Conservation (phyloP, 176 grass and related monocot species). For the Musa acuminata region DNA sequence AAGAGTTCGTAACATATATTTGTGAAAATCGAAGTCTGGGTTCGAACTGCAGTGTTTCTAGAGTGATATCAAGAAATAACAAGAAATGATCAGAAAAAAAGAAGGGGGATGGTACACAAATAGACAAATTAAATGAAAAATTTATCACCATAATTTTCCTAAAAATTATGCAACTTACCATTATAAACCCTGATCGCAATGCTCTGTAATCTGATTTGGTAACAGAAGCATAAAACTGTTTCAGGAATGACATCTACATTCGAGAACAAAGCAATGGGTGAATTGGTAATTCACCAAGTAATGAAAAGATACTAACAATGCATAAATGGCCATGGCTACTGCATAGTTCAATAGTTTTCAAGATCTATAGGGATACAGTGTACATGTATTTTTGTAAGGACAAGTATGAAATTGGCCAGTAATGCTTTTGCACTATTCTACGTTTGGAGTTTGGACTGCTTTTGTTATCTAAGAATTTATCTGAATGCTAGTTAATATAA, state of each 20-base stretch:
- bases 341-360: background rate
- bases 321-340: background rate
- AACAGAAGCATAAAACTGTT: constrained; percentile 77
- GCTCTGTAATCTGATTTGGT: constrained; percentile 78
- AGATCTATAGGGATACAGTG: background rate
- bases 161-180: constrained; percentile 31
- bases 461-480: background rate
- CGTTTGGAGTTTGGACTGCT: background rate
- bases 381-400: background rate
- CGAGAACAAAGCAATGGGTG: constrained; percentile 10
- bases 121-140: constrained; percentile 11
- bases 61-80: constrained; percentile 5
- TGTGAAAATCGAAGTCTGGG: constrained; percentile 58
- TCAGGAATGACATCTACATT: constrained; percentile 69
- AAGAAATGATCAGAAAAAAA: background rate
- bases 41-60: constrained; percentile 33
- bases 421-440: background rate
- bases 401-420: no score
- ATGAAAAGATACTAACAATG: background rate
- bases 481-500: background rate
- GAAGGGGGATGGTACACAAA: constrained; percentile 11
- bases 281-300: background rate
- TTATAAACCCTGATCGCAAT: constrained; percentile 71
- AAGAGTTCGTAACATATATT: constrained; percentile 56
- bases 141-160: constrained; percentile 11